Conservation (phyloP, 1,139 yeast genomes). For the Kurtzmaniella quercitrusa region DNA sequence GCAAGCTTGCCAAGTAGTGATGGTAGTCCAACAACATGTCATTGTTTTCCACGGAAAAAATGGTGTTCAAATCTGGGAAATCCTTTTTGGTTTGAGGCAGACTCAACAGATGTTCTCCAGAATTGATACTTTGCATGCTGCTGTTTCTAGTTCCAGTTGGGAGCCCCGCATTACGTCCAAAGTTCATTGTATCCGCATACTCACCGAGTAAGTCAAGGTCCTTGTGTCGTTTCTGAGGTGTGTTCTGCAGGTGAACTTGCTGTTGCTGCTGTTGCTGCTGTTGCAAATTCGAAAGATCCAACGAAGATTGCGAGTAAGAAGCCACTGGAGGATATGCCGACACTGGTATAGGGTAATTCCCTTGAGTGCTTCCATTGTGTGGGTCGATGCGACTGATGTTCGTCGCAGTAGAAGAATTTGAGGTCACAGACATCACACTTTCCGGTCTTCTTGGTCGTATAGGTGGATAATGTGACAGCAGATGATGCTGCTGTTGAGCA, state of each 20-base stretch:
- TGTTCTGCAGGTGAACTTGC: too few relatives aligned
- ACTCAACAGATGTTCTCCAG: not conserved
- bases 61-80: conserved; percentile 6
- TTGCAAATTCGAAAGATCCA: conserved; percentile 4
- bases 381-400: conserved; percentile 7
- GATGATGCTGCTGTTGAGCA: conserved; percentile 1
- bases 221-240: not conserved
- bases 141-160: not conserved
- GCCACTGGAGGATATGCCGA: conserved; percentile 6
- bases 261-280: not conserved
- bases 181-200: conserved; percentile 1
- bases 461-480: conserved; percentile 15
- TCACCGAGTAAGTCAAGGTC: conserved; percentile 6
- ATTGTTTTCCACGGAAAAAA: conserved; percentile 8
- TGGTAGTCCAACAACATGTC: conserved; percentile 13
- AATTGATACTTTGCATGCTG: not conserved
- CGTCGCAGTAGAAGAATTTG: conserved; percentile 32
- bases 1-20: conserved; percentile 5
- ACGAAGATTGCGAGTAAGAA: conserved; percentile 6
- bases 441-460: conserved; percentile 38
- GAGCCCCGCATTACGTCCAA: not conserved
- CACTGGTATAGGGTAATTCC: not conserved
- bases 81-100: conserved; percentile 5
- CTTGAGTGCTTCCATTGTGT: conserved; percentile 5
- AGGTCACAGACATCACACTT: conserved; percentile 38